These are phyloP conservation scores for Aspergillus haitiensis DNA, from an alignment of 495 filamentous ascomycete species.

Conservation along the genomic window DNA sequence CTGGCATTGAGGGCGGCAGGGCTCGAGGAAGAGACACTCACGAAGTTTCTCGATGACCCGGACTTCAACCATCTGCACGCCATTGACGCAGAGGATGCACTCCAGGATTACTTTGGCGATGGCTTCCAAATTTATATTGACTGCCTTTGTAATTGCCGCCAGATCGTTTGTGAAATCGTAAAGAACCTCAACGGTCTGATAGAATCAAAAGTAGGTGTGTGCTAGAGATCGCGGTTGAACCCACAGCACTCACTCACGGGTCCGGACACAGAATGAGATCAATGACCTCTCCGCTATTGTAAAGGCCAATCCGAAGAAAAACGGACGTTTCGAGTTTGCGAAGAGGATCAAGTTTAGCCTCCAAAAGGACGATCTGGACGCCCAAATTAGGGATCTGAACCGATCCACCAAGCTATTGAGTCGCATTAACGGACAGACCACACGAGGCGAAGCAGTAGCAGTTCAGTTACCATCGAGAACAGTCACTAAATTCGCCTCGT, in stretches of 20 bases:
- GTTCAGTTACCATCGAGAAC: constrained; percentile 5
- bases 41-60: not conserved
- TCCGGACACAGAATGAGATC: not conserved
- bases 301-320: constrained; percentile 1
- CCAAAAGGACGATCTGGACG: constrained; percentile 16
- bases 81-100: constrained; percentile 1
- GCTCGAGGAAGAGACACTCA: constrained; percentile 4
- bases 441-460: not conserved
- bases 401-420: constrained; percentile 6
- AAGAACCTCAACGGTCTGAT: not conserved
- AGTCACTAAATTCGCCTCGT: not conserved
- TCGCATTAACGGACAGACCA: constrained; percentile 5
- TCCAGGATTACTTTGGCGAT: constrained; percentile 10
- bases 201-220: not conserved
- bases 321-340: constrained; percentile 24
- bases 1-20: constrained; percentile 2
- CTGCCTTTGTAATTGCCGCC: not conserved
- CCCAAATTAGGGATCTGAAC: constrained; percentile 12
- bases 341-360: constrained; percentile 16
- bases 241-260: not conserved
- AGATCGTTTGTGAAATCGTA: not conserved
- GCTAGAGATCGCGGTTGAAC: not conserved
- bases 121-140: not conserved
- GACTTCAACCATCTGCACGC: not conserved
- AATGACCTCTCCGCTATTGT: constrained; percentile 6